Percentiles rank a stretch among this genome's conserved stretches.
Conservation (phyloP, 164 flowering plant genomes). For the Piper betle region DNA sequence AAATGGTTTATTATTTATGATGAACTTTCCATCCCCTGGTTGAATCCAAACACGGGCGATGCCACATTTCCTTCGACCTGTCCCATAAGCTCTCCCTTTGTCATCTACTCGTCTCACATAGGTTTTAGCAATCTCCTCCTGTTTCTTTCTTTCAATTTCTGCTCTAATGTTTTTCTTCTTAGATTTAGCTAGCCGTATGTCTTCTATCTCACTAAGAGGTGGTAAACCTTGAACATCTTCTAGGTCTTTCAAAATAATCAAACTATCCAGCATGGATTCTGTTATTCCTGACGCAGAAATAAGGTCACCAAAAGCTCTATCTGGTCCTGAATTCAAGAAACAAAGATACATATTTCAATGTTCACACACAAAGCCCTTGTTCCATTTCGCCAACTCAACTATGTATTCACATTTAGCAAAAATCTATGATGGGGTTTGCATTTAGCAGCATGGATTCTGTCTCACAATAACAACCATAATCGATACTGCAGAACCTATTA, state of each 20-base stretch:
- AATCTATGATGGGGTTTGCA: no score
- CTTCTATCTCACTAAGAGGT: slow-evolving; percentile 67
- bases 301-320: slow-evolving; percentile 93
- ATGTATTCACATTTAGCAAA: no score
- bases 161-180: slow-evolving; percentile 44
- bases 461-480: no score
- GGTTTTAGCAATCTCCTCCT: slow-evolving; percentile 68
- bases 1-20: slow-evolving; percentile 66
- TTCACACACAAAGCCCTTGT: neutral
- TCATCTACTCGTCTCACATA: slow-evolving; percentile 77
- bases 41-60: slow-evolving; percentile 92
- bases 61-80: slow-evolving; percentile 93
- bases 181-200: slow-evolving; percentile 49
- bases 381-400: neutral
- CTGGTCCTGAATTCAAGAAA: slow-evolving; percentile 44
- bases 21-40: slow-evolving; percentile 85
- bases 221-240: slow-evolving; percentile 72
- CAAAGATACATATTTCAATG: neutral
- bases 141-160: slow-evolving; percentile 76
- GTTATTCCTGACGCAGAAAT: slow-evolving; percentile 90
- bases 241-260: slow-evolving; percentile 73
- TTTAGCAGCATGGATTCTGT: no score
- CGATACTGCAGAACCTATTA: no score
- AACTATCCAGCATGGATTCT: slow-evolving; percentile 81
- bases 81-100: slow-evolving; percentile 93